Evolutionary conservation across 169 alveolate genomes (phyloP), one percentile per base, ranked within the genome.

Genomic region (Sarcocystis neurona): DNA sequence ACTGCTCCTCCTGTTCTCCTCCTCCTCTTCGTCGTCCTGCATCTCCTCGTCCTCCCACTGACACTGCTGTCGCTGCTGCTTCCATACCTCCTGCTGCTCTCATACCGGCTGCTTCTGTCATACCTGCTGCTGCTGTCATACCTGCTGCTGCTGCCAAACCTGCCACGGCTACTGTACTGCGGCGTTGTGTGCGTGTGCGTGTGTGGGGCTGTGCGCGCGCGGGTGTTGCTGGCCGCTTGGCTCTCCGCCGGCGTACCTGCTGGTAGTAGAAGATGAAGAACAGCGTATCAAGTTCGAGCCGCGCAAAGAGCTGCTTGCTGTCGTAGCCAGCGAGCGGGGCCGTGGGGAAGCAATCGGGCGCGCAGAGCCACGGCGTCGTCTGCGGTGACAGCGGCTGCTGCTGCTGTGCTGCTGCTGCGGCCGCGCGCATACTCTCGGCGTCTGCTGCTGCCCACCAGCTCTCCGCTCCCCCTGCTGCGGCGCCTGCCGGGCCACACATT

Each of bases 211-310:
- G n/a, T 53, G 30, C 63, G 10, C 10, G 10, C 20, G 30, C 30
- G 63, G 30, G 63, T 12, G 63, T 20, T 12, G 20, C 63, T 53
- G 63, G 80, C 43, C 48, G 30, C 66, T 30, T 5, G 34, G 30
- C 66, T 5, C 34, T 75, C 5, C 27, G 5, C n/a, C n/a, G n/a
- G 34, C 39, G 18, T 70, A 87, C 91, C 87, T 60, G 79, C 68
- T 89, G 93, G 56, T 60, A 84, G 79, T 89, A 89, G 43, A 89
- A 89, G 77, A 72, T 60, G 77, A 89, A 89, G 77, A 89, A 89
- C 32, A 89, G 90, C 15, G 93, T 85, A 41, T 89, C 93, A 8
- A 72, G 44, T 1, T 89, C 72, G 41, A 77, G 60, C 15, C 66
- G 18, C 48, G 43, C 3, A 34, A 88, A 88, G 20, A 88, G 30